Evolutionary conservation across 345 rosid genomes (phyloP).

Genomic region (Angophora floribunda): DNA sequence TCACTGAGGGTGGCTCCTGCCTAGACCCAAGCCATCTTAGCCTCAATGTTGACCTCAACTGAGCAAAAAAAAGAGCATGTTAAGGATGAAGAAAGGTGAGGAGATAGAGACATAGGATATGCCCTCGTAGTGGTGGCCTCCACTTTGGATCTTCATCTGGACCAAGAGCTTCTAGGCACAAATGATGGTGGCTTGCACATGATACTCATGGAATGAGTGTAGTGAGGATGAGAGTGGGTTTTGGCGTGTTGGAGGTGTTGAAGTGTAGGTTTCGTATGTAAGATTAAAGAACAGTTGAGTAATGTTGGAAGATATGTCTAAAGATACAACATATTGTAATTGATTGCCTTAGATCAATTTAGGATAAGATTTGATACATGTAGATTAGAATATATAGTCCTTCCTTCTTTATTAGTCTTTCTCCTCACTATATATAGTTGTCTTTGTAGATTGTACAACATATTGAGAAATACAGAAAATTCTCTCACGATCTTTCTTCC

Average conservation of each 20-base stretch:
- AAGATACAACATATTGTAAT: too few species aligned
- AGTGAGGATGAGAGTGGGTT: conserved; percentile 30
- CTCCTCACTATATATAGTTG: too few species aligned
- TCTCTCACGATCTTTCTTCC: too few species aligned
- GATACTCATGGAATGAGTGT: conserved; percentile 7
- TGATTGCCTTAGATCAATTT: too few species aligned
- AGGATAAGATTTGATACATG: too few species aligned
- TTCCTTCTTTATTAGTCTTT: too few species aligned
- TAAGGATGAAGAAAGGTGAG: conserved; percentile 8
- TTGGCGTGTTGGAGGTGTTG: conserved; percentile 16
- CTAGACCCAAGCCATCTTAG: conserved; percentile 10
- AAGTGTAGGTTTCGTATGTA: conserved; percentile 27
- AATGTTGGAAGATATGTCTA: too few species aligned
- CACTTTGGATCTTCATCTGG: conserved; percentile 18
- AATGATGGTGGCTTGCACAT: conserved; percentile 9
- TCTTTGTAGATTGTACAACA: too few species aligned
- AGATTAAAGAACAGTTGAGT: conserved; percentile 5
- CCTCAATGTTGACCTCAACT: neutral
- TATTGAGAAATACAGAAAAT: too few species aligned
- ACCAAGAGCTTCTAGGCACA: conserved; percentile 1
- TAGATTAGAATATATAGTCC: too few species aligned
- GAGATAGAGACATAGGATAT: conserved; percentile 8
- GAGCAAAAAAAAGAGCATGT: neutral
- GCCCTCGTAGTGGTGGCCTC: conserved; percentile 26
- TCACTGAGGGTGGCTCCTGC: conserved; percentile 13